phyloP scores from a whole-genome alignment of 2,329 filamentous ascomycete genomes.

The Botryosphaeria agaves region DNA sequence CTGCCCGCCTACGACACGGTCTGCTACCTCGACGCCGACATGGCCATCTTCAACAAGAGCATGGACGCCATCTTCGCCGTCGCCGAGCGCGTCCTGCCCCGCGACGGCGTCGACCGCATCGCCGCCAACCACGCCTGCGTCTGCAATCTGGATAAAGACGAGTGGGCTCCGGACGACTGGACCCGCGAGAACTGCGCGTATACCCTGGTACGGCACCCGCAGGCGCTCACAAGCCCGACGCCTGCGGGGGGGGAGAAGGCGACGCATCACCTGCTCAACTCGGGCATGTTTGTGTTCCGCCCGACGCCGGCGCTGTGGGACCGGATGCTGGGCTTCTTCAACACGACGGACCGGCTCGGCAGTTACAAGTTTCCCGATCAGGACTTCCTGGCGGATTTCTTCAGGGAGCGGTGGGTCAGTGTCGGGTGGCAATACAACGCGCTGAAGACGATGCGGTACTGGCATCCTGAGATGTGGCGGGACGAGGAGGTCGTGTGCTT shows the following conservation, averaged over 20 bases:
- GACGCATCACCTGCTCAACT: slow-evolving; percentile 32
- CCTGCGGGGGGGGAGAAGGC: slow-evolving; percentile 10
- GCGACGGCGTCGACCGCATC: slow-evolving; percentile 21
- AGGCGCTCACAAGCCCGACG: slow-evolving; percentile 16
- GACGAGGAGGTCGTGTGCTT: slow-evolving; percentile 30
- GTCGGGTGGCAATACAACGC: slow-evolving; percentile 35
- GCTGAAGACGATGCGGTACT: slow-evolving; percentile 36
- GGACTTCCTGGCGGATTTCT: slow-evolving; percentile 34
- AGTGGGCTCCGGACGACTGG: slow-evolving; percentile 34
- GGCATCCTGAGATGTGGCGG: slow-evolving; percentile 32
- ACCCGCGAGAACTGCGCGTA: slow-evolving; percentile 30
- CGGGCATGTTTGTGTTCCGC: slow-evolving; percentile 33
- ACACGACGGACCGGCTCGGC: slow-evolving; percentile 19
- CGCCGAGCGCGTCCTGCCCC: slow-evolving; percentile 19
- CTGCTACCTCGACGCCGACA: slow-evolving; percentile 36
- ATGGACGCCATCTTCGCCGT: slow-evolving; percentile 28
- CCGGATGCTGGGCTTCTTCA: slow-evolving; percentile 23
- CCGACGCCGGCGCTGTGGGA: slow-evolving; percentile 21
- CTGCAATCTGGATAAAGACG: slow-evolving; percentile 32
- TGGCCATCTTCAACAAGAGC: slow-evolving; percentile 24
- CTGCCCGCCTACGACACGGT: slow-evolving; percentile 21
- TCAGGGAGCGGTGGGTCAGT: slow-evolving; percentile 23
- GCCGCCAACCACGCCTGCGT: slow-evolving; percentile 34
- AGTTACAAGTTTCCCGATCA: slow-evolving; percentile 35
- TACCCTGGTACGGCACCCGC: slow-evolving; percentile 21